Evolutionary conservation across 164 flowering plant species (phyloP), one percentile per base, ranked within the genome.

Genomic region (Dillenia turbinata): DNA sequence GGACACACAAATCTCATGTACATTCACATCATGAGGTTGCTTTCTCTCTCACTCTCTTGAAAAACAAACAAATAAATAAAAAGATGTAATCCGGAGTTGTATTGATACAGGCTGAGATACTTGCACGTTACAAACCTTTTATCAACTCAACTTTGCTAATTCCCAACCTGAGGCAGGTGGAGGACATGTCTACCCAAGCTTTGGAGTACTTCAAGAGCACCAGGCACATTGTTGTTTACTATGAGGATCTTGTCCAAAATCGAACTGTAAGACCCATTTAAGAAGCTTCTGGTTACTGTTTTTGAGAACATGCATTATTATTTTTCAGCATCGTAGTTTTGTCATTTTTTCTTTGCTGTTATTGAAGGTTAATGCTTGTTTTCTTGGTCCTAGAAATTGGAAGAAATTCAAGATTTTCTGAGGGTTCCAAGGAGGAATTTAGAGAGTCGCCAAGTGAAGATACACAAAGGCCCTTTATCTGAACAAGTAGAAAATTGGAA

Each of bases 361-460:
- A 15, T 47, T 9, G 24, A 12, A 71, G 48, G 15, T 44, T 65
- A 8, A n/a, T 57, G 59, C 77, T 79, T 77, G 71, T 17, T 47
- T 17, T 63, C 9, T 12, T 49, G 12, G 13, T 47, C 11, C 10
- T 47, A 85, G 90, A 85, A 79, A 71, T 16, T 85, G 55, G 50
- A 52, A 2, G 85, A 85, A 16, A 83, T 85, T 60, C 83, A 71
- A 70, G 80, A 77, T 15, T 83, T 85, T 64, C 69, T 93, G 22
- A 79, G 80, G 73, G 77, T 93, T 46, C 96, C 98, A 5, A 70
- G 44, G 14, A 76, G 69, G 74, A 75, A 84, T 0, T 65, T 90
- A 12, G 61, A 68, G 56, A 88, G 94, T 61, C 84, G 92, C 0
- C 97, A 93, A 64, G 98, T 93, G 68, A 90, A 88, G 81, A 92